A percentile compares a stretch with the other conserved stretches of the same genome.
Conservation (phyloP, 768 basidiomycete genomes). For the Megacollybia marginata region DNA sequence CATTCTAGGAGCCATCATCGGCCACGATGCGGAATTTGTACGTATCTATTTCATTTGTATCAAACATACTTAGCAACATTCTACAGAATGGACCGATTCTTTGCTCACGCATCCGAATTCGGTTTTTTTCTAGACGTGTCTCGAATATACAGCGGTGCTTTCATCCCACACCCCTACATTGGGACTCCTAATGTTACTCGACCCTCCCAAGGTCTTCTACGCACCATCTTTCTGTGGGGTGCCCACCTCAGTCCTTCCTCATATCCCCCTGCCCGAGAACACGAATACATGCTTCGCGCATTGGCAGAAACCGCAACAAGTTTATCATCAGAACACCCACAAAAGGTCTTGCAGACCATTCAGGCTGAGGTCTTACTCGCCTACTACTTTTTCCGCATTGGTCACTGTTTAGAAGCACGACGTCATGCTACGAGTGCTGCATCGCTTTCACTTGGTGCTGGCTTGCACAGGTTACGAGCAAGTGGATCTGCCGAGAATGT, state of each 20-base stretch:
- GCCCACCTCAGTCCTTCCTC: slow-evolving; percentile 16
- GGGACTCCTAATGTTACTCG: slow-evolving; percentile 6
- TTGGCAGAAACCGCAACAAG: slow-evolving; percentile 33
- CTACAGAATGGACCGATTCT: slow-evolving; percentile 48
- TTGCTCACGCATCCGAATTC: slow-evolving; percentile 48
- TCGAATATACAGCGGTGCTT: slow-evolving; percentile 25
- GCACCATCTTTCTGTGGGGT: slow-evolving; percentile 25
- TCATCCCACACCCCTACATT: slow-evolving; percentile 11
- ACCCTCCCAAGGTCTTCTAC: slow-evolving; percentile 17
- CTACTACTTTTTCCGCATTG: slow-evolving; percentile 56
- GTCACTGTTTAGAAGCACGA: slow-evolving; percentile 54
- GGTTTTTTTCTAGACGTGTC: slow-evolving; percentile 58
- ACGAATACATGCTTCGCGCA: slow-evolving; percentile 24
- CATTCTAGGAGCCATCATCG: not conserved
- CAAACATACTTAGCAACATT: not conserved
- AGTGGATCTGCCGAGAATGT: slow-evolving; percentile 27
- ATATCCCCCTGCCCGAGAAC: slow-evolving; percentile 10
- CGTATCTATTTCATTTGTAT: not conserved
- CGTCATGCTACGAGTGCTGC: slow-evolving; percentile 48
- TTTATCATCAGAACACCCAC: slow-evolving; percentile 39
- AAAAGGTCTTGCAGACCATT: slow-evolving; percentile 42
- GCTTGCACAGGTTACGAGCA: slow-evolving; percentile 40
- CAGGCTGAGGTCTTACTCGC: slow-evolving; percentile 61
- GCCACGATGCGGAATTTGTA: too few species aligned
- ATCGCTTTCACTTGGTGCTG: slow-evolving; percentile 37